A percentile compares a stretch with the other conserved stretches of the same genome.
phyloP scores from a whole-genome alignment of 345 rosid genomes.

The Litchi chinensis region DNA sequence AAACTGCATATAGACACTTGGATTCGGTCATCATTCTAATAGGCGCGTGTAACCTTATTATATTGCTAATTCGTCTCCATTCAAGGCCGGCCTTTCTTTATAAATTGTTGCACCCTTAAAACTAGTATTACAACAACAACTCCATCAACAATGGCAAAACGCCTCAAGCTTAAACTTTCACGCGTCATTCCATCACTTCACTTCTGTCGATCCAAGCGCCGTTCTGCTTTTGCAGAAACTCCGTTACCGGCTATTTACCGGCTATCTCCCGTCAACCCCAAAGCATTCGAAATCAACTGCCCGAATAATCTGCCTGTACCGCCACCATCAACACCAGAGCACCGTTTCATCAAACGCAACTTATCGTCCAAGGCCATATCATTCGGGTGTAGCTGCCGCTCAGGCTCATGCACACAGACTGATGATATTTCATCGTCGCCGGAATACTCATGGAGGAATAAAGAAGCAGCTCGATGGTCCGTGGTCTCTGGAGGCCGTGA shows the following conservation, averaged over 20 bases:
- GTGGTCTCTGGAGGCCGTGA: neutral
- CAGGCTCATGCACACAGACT: conserved; percentile 8
- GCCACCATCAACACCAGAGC: conserved; percentile 46
- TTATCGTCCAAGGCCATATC: conserved; percentile 14
- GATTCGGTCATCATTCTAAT: conserved; percentile 32
- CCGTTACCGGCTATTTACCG: conserved; percentile 22
- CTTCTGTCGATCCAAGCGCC: conserved; percentile 41
- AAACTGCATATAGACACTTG: conserved; percentile 14
- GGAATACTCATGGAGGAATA: conserved; percentile 3
- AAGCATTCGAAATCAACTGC: conserved; percentile 22
- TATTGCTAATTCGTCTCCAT: neutral
- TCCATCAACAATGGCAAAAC: conserved; percentile 35
- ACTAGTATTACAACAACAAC: neutral
- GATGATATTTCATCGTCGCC: neutral
- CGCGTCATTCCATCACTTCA: conserved; percentile 42
- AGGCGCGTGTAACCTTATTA: neutral
- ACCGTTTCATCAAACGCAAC: neutral
- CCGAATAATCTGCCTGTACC: conserved; percentile 32
- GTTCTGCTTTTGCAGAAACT: conserved; percentile 18
- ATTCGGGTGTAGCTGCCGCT: neutral
- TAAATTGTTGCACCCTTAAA: neutral
- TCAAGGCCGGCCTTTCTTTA: conserved; percentile 29
- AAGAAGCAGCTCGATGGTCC: conserved; percentile 9
- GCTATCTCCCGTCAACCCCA: conserved; percentile 31
- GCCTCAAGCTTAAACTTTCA: conserved; percentile 43